phyloP scores from a whole-genome alignment of 768 basidiomycete species.

The Naganishia vishniacii region DNA sequence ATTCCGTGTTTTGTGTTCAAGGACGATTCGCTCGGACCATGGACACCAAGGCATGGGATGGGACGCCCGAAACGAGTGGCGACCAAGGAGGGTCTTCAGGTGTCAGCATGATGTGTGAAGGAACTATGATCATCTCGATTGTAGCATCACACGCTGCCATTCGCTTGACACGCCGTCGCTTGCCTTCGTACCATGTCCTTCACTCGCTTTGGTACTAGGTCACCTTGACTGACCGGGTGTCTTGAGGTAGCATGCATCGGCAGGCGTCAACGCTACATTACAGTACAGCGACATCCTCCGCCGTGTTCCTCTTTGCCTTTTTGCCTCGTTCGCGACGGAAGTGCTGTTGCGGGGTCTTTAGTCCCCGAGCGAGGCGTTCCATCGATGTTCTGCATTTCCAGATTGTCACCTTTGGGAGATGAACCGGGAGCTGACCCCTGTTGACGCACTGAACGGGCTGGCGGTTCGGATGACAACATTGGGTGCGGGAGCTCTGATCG shows the following conservation, averaged over 20 bases:
- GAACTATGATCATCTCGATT: background rate
- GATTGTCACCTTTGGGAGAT: background rate
- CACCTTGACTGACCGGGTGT: background rate
- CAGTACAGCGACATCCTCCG: constrained; percentile 14
- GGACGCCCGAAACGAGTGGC: constrained; percentile 23
- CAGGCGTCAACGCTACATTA: background rate
- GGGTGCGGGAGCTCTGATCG: no score
- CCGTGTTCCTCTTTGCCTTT: background rate
- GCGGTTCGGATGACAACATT: no score
- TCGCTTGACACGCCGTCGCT: background rate
- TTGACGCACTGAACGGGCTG: no score
- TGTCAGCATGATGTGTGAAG: background rate
- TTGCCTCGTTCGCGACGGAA: background rate
- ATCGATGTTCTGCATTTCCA: background rate
- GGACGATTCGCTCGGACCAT: constrained; percentile 44
- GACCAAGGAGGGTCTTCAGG: constrained; percentile 13
- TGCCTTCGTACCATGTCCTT: background rate
- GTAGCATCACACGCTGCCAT: no score
- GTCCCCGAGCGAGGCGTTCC: background rate
- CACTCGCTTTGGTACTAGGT: background rate
- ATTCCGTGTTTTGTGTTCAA: background rate
- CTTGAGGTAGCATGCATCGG: background rate
- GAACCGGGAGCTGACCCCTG: no score
- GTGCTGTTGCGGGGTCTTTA: background rate
- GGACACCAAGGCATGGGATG: constrained; percentile 44